These are phyloP conservation scores for Phytophthora melonis DNA, from an alignment of 352 stramenopile species.

Conservation along the genomic window DNA sequence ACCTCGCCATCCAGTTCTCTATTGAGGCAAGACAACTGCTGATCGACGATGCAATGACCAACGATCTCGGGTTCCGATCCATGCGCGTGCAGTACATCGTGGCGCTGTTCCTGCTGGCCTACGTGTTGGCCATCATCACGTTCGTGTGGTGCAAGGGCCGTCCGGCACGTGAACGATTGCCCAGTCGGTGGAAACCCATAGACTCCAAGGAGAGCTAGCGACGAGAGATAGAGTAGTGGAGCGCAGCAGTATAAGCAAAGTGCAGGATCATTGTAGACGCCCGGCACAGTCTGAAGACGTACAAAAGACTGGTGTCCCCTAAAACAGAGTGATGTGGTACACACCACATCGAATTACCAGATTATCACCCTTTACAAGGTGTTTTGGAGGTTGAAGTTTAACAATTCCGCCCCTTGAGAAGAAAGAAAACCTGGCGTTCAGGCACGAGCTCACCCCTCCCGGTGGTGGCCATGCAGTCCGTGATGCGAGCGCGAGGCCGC, in stretches of 20 bases:
- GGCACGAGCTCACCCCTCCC: constrained; percentile 6
- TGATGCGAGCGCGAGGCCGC: constrained; percentile 40
- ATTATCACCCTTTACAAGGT: not conserved
- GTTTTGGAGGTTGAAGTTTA: constrained; percentile 38
- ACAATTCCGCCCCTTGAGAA: constrained; percentile 6
- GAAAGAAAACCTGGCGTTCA: not conserved
- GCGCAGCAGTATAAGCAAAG: constrained; percentile 28
- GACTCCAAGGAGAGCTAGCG: constrained; percentile 74
- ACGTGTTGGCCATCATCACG: constrained; percentile 73
- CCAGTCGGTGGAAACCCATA: constrained; percentile 82
- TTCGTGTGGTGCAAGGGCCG: constrained; percentile 85
- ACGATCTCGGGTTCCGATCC: constrained; percentile 41
- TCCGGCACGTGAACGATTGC: constrained; percentile 74
- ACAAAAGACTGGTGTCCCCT: not conserved
- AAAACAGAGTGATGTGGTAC: not conserved
- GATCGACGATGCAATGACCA: constrained; percentile 54
- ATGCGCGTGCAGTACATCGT: constrained; percentile 72
- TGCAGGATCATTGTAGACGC: constrained; percentile 13
- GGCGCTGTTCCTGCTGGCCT: constrained; percentile 69
- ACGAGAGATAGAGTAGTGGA: constrained; percentile 16
- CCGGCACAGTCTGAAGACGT: no score
- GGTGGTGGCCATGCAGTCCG: constrained; percentile 40
- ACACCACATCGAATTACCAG: not conserved
- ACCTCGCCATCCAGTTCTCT: constrained; percentile 84
- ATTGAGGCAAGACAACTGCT: constrained; percentile 72